phyloP scores from a whole-genome alignment of 495 filamentous ascomycete species.

The Lophium mytilinum region DNA sequence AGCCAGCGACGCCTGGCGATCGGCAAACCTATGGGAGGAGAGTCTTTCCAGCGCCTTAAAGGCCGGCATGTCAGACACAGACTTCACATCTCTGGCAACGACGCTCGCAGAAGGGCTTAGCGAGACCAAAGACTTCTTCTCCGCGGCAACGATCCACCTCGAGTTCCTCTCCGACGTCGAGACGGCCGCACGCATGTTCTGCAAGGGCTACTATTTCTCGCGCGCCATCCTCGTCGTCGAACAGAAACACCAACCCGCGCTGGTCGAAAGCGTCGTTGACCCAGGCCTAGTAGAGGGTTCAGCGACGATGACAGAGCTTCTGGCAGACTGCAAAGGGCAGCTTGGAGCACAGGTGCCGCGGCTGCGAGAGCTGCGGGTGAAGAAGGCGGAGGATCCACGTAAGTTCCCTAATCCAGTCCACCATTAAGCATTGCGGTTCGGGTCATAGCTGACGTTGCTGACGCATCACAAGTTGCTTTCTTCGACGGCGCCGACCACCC shows the following conservation, averaged over 20 bases:
- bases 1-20: slow-evolving; percentile 71
- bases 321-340: slow-evolving; percentile 85
- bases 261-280: slow-evolving; percentile 58
- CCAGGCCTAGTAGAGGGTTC: slow-evolving; percentile 67
- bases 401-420: slow-evolving; percentile 41
- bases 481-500: slow-evolving; percentile 43
- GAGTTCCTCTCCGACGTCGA: slow-evolving; percentile 69
- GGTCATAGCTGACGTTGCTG: too few relatives aligned
- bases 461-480: slow-evolving; percentile 31
- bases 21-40: slow-evolving; percentile 84
- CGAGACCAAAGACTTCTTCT: slow-evolving; percentile 72
- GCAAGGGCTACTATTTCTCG: slow-evolving; percentile 75
- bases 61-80: slow-evolving; percentile 47
- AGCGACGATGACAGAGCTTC: slow-evolving; percentile 71
- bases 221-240: slow-evolving; percentile 69
- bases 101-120: slow-evolving; percentile 61
- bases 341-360: slow-evolving; percentile 76
- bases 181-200: slow-evolving; percentile 59
- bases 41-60: slow-evolving; percentile 69
- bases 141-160: slow-evolving; percentile 70
- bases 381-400: slow-evolving; percentile 70
- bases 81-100: slow-evolving; percentile 55
- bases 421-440: neutral
- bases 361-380: slow-evolving; percentile 67
- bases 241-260: slow-evolving; percentile 39